Evolutionary conservation across 1,284 basidiomycete genomes (phyloP).

Genomic region (Schizophyllum amplum): DNA sequence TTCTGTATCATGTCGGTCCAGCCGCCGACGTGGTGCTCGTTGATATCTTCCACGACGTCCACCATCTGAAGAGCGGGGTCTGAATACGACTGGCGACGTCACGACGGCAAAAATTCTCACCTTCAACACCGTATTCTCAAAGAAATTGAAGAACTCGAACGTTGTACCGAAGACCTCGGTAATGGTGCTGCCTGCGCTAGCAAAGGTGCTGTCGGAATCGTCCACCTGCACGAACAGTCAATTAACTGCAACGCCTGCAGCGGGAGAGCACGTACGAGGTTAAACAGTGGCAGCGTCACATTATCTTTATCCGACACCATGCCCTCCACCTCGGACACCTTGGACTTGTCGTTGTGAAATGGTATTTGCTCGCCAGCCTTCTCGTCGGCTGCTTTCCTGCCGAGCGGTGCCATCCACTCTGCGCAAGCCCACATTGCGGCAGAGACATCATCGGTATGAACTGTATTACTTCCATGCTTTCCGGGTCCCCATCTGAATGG

Average conservation of each 20-base stretch:
- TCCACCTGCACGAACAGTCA: constrained; percentile 47
- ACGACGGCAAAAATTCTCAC: constrained; percentile 26
- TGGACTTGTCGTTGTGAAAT: constrained; percentile 69
- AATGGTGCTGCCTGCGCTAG: constrained; percentile 65
- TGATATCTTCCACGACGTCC: constrained; percentile 79
- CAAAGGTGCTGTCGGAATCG: constrained; percentile 70
- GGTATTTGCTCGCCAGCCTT: constrained; percentile 60
- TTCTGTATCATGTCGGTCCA: constrained; percentile 80
- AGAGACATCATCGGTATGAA: constrained; percentile 75
- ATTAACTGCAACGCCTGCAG: not conserved
- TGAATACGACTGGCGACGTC: not conserved
- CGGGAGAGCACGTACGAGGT: constrained; percentile 44
- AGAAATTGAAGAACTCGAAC: constrained; percentile 76
- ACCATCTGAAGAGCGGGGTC: constrained; percentile 32
- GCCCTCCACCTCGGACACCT: constrained; percentile 51
- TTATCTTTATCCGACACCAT: constrained; percentile 50
- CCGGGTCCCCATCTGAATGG: constrained; percentile 64
- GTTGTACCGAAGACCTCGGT: constrained; percentile 76
- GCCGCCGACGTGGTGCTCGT: constrained; percentile 77
- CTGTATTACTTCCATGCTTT: constrained; percentile 72
- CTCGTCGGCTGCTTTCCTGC: constrained; percentile 53
- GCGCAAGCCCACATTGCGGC: constrained; percentile 71
- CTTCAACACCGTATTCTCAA: constrained; percentile 65
- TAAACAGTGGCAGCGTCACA: constrained; percentile 71
- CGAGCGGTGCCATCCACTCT: constrained; percentile 59